Conservation (phyloP, 2,329 filamentous ascomycete species). For the Polytolypa hystricis region DNA sequence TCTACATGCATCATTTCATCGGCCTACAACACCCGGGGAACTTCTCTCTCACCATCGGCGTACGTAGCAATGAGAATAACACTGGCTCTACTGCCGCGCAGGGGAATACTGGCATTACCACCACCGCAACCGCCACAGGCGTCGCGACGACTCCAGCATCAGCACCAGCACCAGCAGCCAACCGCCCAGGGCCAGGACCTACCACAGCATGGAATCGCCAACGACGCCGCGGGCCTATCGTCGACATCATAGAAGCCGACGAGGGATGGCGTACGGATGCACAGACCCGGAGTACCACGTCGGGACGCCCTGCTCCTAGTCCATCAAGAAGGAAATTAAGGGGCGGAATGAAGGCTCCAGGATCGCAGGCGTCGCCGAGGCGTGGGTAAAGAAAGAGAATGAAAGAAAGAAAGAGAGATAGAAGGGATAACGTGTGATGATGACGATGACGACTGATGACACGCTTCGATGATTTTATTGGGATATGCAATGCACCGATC, state of each 20-base stretch:
- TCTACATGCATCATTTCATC: constrained; percentile 26
- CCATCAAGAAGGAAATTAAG: no score
- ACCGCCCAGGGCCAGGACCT: neutral
- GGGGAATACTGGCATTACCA: neutral
- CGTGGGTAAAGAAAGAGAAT: neutral
- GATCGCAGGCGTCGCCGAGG: no score
- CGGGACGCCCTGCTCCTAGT: no score
- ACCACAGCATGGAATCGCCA: constrained; percentile 3
- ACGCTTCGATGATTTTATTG: no score
- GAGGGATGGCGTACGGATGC: constrained; percentile 10
- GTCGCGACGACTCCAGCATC: neutral
- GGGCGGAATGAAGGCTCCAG: no score
- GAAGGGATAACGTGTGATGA: no score
- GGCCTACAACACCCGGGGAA: constrained; percentile 4
- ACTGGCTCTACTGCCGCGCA: neutral
- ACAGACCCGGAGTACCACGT: no score
- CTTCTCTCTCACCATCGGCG: neutral
- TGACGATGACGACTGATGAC: no score
- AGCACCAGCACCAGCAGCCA: neutral
- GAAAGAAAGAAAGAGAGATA: no score
- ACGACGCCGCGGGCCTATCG: no score
- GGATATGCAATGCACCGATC: no score
- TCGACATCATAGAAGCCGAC: constrained; percentile 13
- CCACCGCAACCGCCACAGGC: no score
- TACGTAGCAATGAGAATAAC: neutral